Percentiles rank a stretch among this genome's conserved stretches.
These are phyloP conservation scores for Lachnellula suecica DNA, from an alignment of 2,329 filamentous ascomycete genomes.

Conservation along the genomic window DNA sequence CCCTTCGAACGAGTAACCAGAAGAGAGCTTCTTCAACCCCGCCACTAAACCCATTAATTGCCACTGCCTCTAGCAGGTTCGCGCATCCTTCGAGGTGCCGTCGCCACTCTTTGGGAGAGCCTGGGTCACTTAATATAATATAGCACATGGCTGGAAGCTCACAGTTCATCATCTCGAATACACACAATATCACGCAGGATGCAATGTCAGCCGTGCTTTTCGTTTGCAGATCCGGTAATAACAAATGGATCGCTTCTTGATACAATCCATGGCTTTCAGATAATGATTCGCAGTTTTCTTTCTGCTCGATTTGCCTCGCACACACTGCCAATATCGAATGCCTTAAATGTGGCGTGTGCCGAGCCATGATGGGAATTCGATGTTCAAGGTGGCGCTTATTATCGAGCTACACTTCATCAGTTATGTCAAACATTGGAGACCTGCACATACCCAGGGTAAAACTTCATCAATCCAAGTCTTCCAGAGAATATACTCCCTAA, in stretches of 20 bases:
- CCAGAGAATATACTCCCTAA: constrained; percentile 34
- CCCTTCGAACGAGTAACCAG: constrained; percentile 58
- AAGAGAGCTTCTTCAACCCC: constrained; percentile 52
- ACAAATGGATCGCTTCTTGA: constrained; percentile 47
- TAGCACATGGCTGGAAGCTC: no score
- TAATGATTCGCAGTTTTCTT: constrained; percentile 38
- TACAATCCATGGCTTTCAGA: constrained; percentile 53
- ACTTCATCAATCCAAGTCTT: constrained; percentile 53
- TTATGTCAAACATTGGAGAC: no score
- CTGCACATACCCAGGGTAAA: constrained; percentile 31
- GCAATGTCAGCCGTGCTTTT: constrained; percentile 45
- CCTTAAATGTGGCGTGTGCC: constrained; percentile 42
- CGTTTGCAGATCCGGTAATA: constrained; percentile 42
- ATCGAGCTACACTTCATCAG: no score
- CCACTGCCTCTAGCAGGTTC: constrained; percentile 48
- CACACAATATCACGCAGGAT: constrained; percentile 46
- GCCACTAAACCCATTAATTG: constrained; percentile 48
- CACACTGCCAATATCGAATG: constrained; percentile 54
- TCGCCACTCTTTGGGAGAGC: constrained; percentile 49
- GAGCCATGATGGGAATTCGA: constrained; percentile 48
- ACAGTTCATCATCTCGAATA: constrained; percentile 44
- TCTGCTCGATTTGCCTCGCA: constrained; percentile 49
- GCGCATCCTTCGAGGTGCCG: constrained; percentile 57
- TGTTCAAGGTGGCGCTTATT: constrained; percentile 50
- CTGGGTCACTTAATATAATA: no score